Evolutionary conservation across 108 stramenopile genomes (phyloP).

Genomic region (Skeletonema marinoi): DNA sequence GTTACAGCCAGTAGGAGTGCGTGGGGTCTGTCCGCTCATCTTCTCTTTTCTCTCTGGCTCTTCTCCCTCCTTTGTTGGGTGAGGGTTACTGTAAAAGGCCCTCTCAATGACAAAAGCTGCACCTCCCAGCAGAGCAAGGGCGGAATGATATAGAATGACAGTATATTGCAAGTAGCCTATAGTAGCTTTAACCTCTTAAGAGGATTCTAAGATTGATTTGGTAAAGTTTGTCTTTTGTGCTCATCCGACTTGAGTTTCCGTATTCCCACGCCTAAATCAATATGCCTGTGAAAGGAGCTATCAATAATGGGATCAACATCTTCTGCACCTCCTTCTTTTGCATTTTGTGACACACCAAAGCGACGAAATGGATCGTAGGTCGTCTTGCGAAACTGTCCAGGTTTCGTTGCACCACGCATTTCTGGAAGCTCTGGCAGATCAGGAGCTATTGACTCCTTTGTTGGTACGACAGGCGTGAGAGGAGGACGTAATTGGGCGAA

Average conservation of each 20-base stretch:
- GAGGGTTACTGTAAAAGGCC: too few relatives aligned
- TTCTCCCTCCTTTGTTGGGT: too few relatives aligned
- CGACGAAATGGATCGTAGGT: constrained; percentile 70
- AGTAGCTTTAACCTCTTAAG: background rate
- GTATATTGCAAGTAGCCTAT: background rate
- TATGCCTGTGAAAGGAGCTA: background rate
- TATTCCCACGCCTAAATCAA: background rate
- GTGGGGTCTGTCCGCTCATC: too few relatives aligned
- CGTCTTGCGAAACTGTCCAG: constrained; percentile 74
- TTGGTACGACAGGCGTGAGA: constrained; percentile 6
- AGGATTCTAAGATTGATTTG: background rate
- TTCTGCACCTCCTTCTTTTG: background rate
- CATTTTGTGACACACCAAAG: constrained; percentile 16
- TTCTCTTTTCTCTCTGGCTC: too few relatives aligned
- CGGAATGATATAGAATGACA: too few relatives aligned
- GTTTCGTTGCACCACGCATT: constrained; percentile 70
- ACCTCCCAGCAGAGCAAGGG: too few relatives aligned
- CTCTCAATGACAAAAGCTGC: too few relatives aligned
- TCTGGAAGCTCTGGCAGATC: constrained; percentile 40
- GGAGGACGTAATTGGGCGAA: constrained; percentile 13
- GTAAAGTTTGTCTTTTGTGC: background rate
- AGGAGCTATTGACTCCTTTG: constrained; percentile 11
- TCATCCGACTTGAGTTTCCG: background rate
- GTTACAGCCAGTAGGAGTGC: too few relatives aligned
- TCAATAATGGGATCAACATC: background rate